Evolutionary conservation across 495 filamentous ascomycete genomes (phyloP), one percentile per base, ranked within the genome.

Genomic region (Beverwykella pulmonaria): DNA sequence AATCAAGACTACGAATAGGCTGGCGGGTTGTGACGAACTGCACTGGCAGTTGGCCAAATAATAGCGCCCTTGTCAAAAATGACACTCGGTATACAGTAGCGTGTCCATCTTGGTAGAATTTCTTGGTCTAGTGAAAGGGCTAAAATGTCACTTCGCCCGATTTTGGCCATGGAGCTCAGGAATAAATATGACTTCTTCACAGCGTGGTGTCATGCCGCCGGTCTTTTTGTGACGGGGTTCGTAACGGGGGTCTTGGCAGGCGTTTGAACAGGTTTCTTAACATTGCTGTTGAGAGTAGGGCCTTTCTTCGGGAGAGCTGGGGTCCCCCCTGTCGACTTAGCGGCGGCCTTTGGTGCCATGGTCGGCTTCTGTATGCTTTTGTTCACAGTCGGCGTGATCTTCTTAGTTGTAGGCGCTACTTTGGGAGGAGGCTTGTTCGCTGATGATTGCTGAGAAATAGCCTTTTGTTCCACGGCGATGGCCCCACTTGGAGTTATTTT

Each of bases 401-500:
- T 32, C n/a, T 30, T 32, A 23, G 23, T 47, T 49, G 34, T 12
- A 14, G 52, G 29, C 12, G 23, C 15, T 7, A 15, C 29, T 32
- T 19, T 34, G 7, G 29, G 1, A 27, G 14, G 12, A 57, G 30
- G 1, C 27, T 19, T 15, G 29, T 53, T 63, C 41, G 44, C 17
- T 36, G 59, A 4, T 20, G 49, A 1, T 27, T 62, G 9, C 47
- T 53, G 39, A n/a, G 6, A 29, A 17, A 5, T 32, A 22, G 66
- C 3, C 53, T 59, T 69, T 22, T 59, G 32, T 15, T 55, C 46
- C 17, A 65, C 54, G 10, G 54, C 56, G 29, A 69, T 65, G 1
- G 48, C 67, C 0, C 67, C 67, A 44, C 55, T 65, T 2, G 60
- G 67, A 1, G 67, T 56, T 1, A 65, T 49, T 32, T 69, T 69